Percentiles rank a stretch among this genome's conserved stretches.
Evolutionary conservation across 2,329 filamentous ascomycete species (phyloP).

Genomic region (Pseudogymnoascus sp.): DNA sequence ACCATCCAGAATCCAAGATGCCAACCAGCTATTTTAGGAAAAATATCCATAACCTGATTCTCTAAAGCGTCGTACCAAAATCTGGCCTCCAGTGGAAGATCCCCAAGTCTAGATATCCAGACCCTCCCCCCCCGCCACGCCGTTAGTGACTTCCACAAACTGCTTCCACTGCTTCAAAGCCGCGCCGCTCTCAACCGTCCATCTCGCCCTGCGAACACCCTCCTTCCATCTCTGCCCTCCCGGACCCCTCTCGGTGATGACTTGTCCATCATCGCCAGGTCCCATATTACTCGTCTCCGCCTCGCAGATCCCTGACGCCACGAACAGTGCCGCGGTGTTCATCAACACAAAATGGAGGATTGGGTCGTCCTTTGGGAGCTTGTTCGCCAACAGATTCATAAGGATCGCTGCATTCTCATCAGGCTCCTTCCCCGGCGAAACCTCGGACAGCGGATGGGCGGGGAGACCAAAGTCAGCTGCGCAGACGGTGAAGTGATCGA

Average conservation of each 20-base stretch:
- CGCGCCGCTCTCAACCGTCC: slow-evolving; percentile 79
- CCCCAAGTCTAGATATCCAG: neutral
- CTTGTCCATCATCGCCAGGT: slow-evolving; percentile 67
- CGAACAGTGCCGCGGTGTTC: slow-evolving; percentile 84
- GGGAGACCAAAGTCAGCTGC: slow-evolving; percentile 83
- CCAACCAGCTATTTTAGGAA: neutral
- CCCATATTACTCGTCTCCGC: slow-evolving; percentile 74
- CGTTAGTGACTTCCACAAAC: slow-evolving; percentile 67
- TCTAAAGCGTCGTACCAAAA: neutral
- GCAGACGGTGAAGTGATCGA: slow-evolving; percentile 70
- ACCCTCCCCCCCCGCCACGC: neutral
- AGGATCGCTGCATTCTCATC: slow-evolving; percentile 82
- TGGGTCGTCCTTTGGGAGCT: slow-evolving; percentile 68
- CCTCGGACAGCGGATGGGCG: slow-evolving; percentile 63
- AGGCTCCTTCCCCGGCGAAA: slow-evolving; percentile 79
- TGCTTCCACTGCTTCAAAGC: slow-evolving; percentile 75
- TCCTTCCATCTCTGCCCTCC: slow-evolving; percentile 91
- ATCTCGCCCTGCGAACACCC: slow-evolving; percentile 76
- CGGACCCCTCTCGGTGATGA: slow-evolving; percentile 74
- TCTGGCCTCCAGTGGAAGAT: neutral
- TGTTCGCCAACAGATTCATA: slow-evolving; percentile 63
- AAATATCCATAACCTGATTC: neutral
- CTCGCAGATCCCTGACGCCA: slow-evolving; percentile 79
- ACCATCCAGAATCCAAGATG: neutral
- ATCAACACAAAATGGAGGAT: slow-evolving; percentile 90